Evolutionary conservation across 169 alveolate species (phyloP).

Genomic region (Plasmodium vivax): DNA sequence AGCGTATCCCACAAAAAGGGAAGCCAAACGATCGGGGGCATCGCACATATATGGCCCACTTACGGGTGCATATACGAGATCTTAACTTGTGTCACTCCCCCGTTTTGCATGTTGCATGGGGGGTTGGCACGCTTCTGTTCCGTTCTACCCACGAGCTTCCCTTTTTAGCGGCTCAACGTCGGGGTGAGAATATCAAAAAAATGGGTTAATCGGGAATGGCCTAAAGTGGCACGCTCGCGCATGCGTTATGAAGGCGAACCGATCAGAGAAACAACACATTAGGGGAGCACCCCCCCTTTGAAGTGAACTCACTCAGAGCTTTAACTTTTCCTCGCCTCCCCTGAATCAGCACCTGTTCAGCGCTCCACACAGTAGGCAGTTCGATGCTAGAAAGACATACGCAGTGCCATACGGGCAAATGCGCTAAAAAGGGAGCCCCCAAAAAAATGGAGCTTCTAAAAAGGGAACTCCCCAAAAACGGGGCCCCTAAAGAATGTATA

Average conservation of each 20-base stretch:
- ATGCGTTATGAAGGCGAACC: background rate
- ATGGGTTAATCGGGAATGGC: background rate
- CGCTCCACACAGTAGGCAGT: background rate
- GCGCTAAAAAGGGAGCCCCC: background rate
- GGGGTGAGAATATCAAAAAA: background rate
- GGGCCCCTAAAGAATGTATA: background rate
- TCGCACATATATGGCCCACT: background rate
- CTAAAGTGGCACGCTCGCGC: background rate
- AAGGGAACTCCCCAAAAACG: background rate
- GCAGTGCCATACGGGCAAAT: background rate
- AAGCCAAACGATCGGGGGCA: background rate
- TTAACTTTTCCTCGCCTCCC: background rate
- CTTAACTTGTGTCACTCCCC: background rate
- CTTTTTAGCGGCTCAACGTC: background rate
- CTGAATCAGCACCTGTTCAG: background rate
- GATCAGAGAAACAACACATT: background rate
- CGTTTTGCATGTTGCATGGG: background rate
- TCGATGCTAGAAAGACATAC: background rate
- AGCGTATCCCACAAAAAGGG: background rate
- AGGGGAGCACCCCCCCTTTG: background rate
- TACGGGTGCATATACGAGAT: background rate
- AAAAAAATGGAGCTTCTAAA: background rate
- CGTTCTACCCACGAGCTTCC: background rate
- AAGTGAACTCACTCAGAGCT: background rate
- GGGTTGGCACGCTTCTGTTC: background rate